phyloP scores from a whole-genome alignment of 73 alveolate species.

The Halteria grandinella region DNA sequence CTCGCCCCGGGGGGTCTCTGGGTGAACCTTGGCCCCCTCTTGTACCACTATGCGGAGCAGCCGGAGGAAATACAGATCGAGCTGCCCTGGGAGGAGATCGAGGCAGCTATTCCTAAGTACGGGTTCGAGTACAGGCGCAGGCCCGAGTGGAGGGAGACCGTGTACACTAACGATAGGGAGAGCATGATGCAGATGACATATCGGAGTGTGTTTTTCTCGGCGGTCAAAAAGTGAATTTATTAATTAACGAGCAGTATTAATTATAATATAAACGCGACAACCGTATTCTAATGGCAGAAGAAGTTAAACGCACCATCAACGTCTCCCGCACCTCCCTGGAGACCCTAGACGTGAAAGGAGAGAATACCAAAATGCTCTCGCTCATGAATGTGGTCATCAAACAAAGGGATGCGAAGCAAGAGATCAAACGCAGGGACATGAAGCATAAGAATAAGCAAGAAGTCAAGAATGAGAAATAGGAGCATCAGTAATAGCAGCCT shows the following conservation, averaged over 20 bases:
- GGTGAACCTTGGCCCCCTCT: slow-evolving; percentile 95
- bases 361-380: background rate
- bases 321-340: background rate
- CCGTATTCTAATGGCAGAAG: background rate
- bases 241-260: background rate
- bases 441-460: background rate
- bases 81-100: slow-evolving; percentile 89
- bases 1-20: slow-evolving; percentile 93
- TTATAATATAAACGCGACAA: background rate
- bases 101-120: slow-evolving; percentile 62
- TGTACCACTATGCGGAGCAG: slow-evolving; percentile 89
- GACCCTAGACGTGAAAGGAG: background rate
- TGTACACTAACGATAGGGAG: slow-evolving; percentile 68
- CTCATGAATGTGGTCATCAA: slow-evolving; percentile 36
- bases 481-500: background rate
- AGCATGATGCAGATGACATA: slow-evolving; percentile 71
- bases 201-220: slow-evolving; percentile 81
- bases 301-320: background rate
- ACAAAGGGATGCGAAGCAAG: slow-evolving; percentile 7
- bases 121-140: slow-evolving; percentile 77
- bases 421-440: background rate
- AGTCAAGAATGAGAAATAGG: background rate
- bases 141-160: slow-evolving; percentile 25
- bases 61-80: slow-evolving; percentile 81
- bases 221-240: slow-evolving; percentile 59